phyloP scores from a whole-genome alignment of 1,284 basidiomycete genomes.

The Ganoderma multipileum region DNA sequence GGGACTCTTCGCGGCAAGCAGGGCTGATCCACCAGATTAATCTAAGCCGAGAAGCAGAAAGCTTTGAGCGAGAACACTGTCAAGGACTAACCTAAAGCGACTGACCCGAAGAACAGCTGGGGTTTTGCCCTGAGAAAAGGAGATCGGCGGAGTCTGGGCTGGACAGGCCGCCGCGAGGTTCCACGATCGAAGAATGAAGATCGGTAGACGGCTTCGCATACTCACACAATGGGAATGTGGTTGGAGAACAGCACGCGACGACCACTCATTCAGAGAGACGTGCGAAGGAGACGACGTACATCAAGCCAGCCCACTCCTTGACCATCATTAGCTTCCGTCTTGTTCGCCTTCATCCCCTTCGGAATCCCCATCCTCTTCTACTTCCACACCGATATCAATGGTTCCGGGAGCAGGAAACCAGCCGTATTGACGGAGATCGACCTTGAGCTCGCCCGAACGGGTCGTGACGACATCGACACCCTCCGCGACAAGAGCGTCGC shows the following conservation, averaged over 20 bases:
- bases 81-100: neutral
- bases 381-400: slow-evolving; percentile 30
- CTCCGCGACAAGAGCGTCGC: slow-evolving; percentile 71
- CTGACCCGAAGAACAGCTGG: neutral
- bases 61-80: neutral
- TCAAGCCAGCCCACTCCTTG: neutral
- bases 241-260: neutral
- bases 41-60: neutral
- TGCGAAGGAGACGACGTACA: neutral
- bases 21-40: neutral
- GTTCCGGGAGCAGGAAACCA: slow-evolving; percentile 61
- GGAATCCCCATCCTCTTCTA: slow-evolving; percentile 8
- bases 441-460: slow-evolving; percentile 53
- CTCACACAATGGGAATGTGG: neutral
- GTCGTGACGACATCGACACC: slow-evolving; percentile 68
- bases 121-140: neutral
- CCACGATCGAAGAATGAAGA: neutral
- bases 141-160: neutral
- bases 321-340: neutral
- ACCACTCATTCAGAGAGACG: neutral
- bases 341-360: neutral
- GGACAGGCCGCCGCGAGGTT: neutral
- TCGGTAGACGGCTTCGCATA: neutral
- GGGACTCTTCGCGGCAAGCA: neutral
- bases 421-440: slow-evolving; percentile 57